Evolutionary conservation across 495 filamentous ascomycete genomes (phyloP).

Genomic region (Talaromyces ruber): DNA sequence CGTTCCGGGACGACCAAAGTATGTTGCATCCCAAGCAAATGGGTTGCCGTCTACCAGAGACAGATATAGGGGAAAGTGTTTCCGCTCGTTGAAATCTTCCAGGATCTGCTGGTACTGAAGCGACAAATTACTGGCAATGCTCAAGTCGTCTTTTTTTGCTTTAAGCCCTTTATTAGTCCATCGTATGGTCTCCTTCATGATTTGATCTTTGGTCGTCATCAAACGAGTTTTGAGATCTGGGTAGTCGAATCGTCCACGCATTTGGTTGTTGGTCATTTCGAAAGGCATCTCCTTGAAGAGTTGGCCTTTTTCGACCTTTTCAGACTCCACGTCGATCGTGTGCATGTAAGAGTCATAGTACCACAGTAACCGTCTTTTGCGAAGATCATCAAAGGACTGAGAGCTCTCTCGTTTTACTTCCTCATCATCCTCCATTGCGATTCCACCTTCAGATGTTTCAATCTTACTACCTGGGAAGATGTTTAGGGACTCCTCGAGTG

Average conservation of each 20-base stretch:
- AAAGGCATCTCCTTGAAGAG: slow-evolving; percentile 77
- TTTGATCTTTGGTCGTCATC: slow-evolving; percentile 48
- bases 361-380: slow-evolving; percentile 91
- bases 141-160: slow-evolving; percentile 55
- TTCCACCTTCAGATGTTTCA: slow-evolving; percentile 43
- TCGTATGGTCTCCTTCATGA: slow-evolving; percentile 61
- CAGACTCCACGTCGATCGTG: slow-evolving; percentile 55
- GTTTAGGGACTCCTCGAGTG: slow-evolving; percentile 70
- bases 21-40: slow-evolving; percentile 56
- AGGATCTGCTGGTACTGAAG: slow-evolving; percentile 80
- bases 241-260: slow-evolving; percentile 87
- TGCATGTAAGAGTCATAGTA: slow-evolving; percentile 82
- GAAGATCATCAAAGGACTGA: slow-evolving; percentile 80
- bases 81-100: slow-evolving; percentile 59
- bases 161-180: slow-evolving; percentile 65
- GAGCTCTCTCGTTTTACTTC: slow-evolving; percentile 42
- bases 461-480: slow-evolving; percentile 46
- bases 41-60: slow-evolving; percentile 55
- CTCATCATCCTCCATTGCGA: slow-evolving; percentile 23
- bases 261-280: slow-evolving; percentile 66
- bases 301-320: slow-evolving; percentile 43
- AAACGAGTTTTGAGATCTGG: slow-evolving; percentile 62
- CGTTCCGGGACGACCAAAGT: slow-evolving; percentile 90
- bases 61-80: slow-evolving; percentile 62
- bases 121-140: slow-evolving; percentile 71